Conservation (phyloP, 306 rosid genomes). For the Quercus wislizeni region DNA sequence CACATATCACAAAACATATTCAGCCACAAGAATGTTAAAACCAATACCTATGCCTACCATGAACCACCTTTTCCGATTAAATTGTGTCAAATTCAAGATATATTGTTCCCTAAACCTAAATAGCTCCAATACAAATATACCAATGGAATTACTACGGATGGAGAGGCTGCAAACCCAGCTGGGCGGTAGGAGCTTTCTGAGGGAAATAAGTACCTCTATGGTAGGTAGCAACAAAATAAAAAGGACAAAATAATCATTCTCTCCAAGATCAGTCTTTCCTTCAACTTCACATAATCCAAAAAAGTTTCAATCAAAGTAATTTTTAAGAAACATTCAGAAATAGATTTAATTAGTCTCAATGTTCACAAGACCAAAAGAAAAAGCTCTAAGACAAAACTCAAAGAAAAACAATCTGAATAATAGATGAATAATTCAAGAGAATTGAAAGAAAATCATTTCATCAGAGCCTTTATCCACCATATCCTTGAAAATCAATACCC, state of each 20-base stretch:
- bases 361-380: no score
- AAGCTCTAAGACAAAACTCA: not conserved
- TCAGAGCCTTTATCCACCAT: no score
- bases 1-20: not conserved
- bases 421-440: not conserved
- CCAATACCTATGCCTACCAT: not conserved
- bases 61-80: not conserved
- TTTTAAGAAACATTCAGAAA: not conserved
- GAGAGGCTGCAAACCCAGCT: not conserved
- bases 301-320: not conserved
- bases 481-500: no score
- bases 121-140: not conserved
- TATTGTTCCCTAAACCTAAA: not conserved
- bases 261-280: not conserved
- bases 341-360: not conserved
- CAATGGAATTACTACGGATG: not conserved
- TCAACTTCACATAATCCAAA: not conserved
- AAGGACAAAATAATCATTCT: not conserved
- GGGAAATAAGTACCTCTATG: not conserved
- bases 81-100: not conserved
- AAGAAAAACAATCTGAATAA: not conserved
- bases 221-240: not conserved
- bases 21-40: not conserved
- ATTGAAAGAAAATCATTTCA: not conserved
- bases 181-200: not conserved